Evolutionary conservation across 768 basidiomycete genomes (phyloP).

Genomic region (Rhodocollybia butyracea): DNA sequence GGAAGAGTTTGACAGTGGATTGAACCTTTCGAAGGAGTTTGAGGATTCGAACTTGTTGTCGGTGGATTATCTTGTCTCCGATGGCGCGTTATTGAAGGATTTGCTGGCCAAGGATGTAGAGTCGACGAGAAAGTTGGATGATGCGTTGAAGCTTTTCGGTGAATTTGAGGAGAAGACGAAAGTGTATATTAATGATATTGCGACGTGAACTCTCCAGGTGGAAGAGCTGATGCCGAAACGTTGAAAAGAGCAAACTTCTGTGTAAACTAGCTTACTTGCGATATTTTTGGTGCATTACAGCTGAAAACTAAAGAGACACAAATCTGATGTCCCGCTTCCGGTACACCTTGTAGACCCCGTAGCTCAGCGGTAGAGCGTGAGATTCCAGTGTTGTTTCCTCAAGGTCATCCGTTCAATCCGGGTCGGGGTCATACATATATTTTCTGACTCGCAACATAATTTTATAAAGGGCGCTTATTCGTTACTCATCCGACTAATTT

Average conservation of each 20-base stretch:
- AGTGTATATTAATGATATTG: slow-evolving; percentile 16
- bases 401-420: slow-evolving; percentile 50
- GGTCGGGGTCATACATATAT: slow-evolving; percentile 40
- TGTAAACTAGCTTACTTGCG: too few species aligned
- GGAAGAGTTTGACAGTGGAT: slow-evolving; percentile 8
- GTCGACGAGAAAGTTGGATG: slow-evolving; percentile 37
- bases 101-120: slow-evolving; percentile 36
- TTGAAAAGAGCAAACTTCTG: too few species aligned
- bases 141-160: slow-evolving; percentile 42
- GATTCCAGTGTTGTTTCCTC: slow-evolving; percentile 10
- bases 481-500: too few species aligned
- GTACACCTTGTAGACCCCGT: not conserved
- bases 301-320: too few species aligned
- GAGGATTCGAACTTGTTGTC: not conserved
- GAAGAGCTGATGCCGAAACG: not conserved
- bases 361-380: slow-evolving; percentile 2
- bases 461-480: too few species aligned
- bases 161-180: slow-evolving; percentile 40
- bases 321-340: too few species aligned
- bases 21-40: not conserved
- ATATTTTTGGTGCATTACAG: too few species aligned
- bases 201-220: not conserved
- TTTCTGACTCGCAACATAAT: too few species aligned
- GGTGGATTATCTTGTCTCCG: slow-evolving; percentile 32
- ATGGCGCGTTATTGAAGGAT: slow-evolving; percentile 28